These are phyloP conservation scores for Lactifluus subvellereus DNA, from an alignment of 768 basidiomycete genomes.

Conservation along the genomic window DNA sequence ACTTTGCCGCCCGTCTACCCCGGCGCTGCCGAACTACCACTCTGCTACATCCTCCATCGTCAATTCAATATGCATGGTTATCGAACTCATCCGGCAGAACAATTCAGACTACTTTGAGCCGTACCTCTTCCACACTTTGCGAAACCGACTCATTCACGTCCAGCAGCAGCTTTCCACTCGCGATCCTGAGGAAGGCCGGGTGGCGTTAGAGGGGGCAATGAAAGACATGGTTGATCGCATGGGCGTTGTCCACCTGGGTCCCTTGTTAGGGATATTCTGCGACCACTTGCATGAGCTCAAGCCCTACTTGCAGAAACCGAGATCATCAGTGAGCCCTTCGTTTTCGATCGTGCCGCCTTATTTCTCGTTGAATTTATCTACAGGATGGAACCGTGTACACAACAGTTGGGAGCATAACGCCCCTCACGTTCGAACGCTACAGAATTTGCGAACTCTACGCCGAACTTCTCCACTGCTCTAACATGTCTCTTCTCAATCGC, in stretches of 20 bases:
- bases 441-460: constrained; percentile 96
- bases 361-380: constrained; percentile 17
- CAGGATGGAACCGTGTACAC: constrained; percentile 67
- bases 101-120: constrained; percentile 99
- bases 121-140: constrained; percentile 88
- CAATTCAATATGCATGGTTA: constrained; percentile 80
- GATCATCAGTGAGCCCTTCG: constrained; percentile 59
- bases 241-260: constrained; percentile 88
- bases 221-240: constrained; percentile 76
- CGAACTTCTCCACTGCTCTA: constrained; percentile 95
- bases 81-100: constrained; percentile 94
- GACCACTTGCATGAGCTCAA: constrained; percentile 65
- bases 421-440: constrained; percentile 92
- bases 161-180: constrained; percentile 60
- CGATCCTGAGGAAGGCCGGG: constrained; percentile 53
- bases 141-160: constrained; percentile 83
- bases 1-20: constrained; percentile 16
- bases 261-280: constrained; percentile 69
- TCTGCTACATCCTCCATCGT: constrained; percentile 72
- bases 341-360: neutral
- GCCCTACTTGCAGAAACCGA: constrained; percentile 59
- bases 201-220: constrained; percentile 65
- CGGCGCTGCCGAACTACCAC: constrained; percentile 42
- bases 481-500: constrained; percentile 94
- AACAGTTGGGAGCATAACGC: constrained; percentile 65